A percentile compares a stretch with the other conserved stretches of the same genome.
Conservation (phyloP, 352 stramenopile genomes). For the Halophytophthora batemanensis region DNA sequence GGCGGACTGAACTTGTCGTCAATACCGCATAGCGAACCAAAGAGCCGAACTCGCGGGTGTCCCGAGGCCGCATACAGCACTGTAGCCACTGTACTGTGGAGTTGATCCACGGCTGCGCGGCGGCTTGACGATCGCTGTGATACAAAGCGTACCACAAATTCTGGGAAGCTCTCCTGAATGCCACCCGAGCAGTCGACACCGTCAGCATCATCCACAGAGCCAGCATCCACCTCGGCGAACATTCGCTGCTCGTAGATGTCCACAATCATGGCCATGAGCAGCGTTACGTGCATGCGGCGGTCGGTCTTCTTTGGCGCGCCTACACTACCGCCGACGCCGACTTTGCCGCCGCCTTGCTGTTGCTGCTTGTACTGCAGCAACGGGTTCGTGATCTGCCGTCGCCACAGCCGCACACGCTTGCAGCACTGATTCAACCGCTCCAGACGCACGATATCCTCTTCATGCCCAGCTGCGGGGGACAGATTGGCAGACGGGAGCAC, state of each 20-base stretch:
- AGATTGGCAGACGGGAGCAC: not conserved
- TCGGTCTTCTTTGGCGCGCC: conserved; percentile 47
- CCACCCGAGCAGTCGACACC: conserved; percentile 12
- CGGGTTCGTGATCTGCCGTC: conserved; percentile 56
- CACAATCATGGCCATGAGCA: conserved; percentile 67
- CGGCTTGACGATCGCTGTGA: conserved; percentile 44
- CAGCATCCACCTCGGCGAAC: conserved; percentile 35
- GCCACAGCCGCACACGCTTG: conserved; percentile 74
- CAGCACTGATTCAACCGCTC: conserved; percentile 68
- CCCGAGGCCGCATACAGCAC: conserved; percentile 42
- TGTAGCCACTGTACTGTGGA: conserved; percentile 50
- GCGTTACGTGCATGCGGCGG: conserved; percentile 63
- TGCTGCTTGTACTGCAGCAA: conserved; percentile 61
- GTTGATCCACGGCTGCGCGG: conserved; percentile 49
- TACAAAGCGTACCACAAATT: conserved; percentile 65
- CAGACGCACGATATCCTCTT: conserved; percentile 49
- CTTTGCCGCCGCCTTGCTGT: conserved; percentile 19
- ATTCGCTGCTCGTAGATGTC: conserved; percentile 73
- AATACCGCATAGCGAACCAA: conserved; percentile 61
- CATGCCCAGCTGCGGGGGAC: conserved; percentile 4
- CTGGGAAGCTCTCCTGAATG: conserved; percentile 59
- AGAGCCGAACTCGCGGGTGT: conserved; percentile 54
- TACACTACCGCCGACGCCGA: conserved; percentile 10
- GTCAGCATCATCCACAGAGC: conserved; percentile 4
- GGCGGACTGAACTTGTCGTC: conserved; percentile 58